Evolutionary conservation across 805 yeast species (phyloP), one percentile per base, ranked within the genome.

Genomic region (Lachancea cidri): DNA sequence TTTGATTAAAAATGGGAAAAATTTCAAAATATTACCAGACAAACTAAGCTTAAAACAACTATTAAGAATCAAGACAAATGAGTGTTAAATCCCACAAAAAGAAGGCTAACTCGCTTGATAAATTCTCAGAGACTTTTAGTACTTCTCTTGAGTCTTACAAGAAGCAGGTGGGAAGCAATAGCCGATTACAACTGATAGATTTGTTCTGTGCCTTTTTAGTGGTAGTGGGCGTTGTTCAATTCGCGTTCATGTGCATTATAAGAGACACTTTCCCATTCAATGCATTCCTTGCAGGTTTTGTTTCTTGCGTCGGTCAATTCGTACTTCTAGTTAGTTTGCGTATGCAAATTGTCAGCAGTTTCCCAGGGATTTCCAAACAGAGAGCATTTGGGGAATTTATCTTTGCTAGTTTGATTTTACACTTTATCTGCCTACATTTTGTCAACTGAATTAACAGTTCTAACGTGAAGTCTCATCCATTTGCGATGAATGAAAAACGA

Each of bases 261-360:
- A 95, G 97, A 37, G 66, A 62, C 29, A 86, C 78, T 54, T 93
- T 83, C 75, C 99, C 99, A 14, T 93, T 93, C 75, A 93, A 93
- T 66, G 98, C 96, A 17, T 93, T 93, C 60, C 72, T 93, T 45
- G 91, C 95, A 16, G 98, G 98, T 1, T 93, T 93, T 60, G 76
- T 83, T 41, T 71, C 87, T 17, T 86, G 97, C 34, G 97, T 93
- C 38, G 98, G 95, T 11, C 98, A 93, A 64, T 93, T 93, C 62
- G 98, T 93, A 18, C 74, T 93, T 48, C 79, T 94, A 9, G 86
- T 85, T 32, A 74, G 85, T 46, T 70, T 93, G 56, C 74, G 98
- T 57, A 73, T 91, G 56, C 97, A 89, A 59, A 70, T 74, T 44
- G 65, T 70, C 45, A 53, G 70, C 34, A 65, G 65, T 41, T 76